Evolutionary conservation across 169 alveolate genomes (phyloP).

Genomic region (Cryptosporidium sp.): DNA sequence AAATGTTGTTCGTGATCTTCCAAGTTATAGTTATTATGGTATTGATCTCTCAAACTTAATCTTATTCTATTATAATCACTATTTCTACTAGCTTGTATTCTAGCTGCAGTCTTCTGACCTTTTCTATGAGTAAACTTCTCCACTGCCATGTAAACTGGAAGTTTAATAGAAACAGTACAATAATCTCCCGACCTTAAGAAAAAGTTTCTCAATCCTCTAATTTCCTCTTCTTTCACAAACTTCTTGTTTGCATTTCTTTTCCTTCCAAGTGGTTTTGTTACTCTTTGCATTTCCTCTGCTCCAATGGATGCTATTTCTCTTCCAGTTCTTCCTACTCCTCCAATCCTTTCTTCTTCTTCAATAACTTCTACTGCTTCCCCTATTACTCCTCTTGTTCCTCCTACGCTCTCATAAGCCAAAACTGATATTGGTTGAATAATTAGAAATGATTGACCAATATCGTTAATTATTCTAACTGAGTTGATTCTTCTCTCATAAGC

Average conservation of each 20-base stretch:
- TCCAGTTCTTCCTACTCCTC: not conserved
- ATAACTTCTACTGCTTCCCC: not conserved
- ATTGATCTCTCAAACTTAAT: not conserved
- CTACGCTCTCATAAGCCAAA: not conserved
- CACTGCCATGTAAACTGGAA: constrained; percentile 72
- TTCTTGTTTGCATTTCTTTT: not conserved
- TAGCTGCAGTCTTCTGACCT: constrained; percentile 74
- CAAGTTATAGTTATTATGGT: not conserved
- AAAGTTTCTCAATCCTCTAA: constrained; percentile 17
- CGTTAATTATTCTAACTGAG: constrained; percentile 45
- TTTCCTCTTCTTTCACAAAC: not conserved
- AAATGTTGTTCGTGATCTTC: constrained; percentile 12
- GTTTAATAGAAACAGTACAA: constrained; percentile 37
- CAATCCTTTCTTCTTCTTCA: too few species aligned
- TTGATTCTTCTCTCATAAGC: constrained; percentile 57
- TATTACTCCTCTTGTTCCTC: too few species aligned
- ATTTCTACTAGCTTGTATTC: constrained; percentile 56
- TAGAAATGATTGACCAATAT: constrained; percentile 59
- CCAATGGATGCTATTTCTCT: not conserved
- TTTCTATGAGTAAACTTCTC: constrained; percentile 70
- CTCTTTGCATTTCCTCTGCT: not conserved
- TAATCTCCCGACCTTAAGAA: constrained; percentile 40
- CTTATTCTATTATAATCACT: constrained; percentile 15
- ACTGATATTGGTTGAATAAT: constrained; percentile 47
- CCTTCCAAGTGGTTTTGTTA: too few species aligned